These are phyloP conservation scores for Allium sativum DNA, from an alignment of 106 monocot genomes.

Conservation along the genomic window DNA sequence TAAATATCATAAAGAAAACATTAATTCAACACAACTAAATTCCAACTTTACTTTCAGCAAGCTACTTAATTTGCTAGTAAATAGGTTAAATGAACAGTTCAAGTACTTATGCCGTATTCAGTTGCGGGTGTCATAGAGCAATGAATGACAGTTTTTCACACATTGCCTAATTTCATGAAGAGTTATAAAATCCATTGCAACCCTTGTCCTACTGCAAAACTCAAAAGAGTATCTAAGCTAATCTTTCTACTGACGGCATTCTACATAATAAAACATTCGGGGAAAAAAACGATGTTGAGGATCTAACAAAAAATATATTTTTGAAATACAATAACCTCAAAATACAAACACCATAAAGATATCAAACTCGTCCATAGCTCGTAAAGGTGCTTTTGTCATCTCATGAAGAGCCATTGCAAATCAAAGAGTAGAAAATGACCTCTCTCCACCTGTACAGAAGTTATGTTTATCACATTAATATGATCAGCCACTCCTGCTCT, in stretches of 20 bases:
- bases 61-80: not conserved
- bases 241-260: constrained; percentile 97
- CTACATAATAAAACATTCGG: constrained; percentile 11
- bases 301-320: constrained; percentile 1
- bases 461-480: no score
- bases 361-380: constrained; percentile 99
- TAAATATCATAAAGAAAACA: no score
- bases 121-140: not conserved
- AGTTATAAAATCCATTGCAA: constrained; percentile 98
- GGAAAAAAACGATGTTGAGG: not conserved
- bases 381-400: constrained; percentile 94
- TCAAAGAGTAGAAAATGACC: constrained; percentile 92
- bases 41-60: not conserved
- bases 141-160: no score
- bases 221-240: constrained; percentile 81
- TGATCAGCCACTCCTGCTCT: not conserved
- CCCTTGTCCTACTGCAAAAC: constrained; percentile 71
- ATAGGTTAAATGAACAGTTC: not conserved
- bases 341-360: constrained; percentile 78
- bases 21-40: no score
- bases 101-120: no score
- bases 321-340: not conserved
- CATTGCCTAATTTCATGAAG: constrained; percentile 93
- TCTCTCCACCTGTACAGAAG: constrained; percentile 55
- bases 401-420: constrained; percentile 94